Percentiles rank a stretch among this genome's conserved stretches.
phyloP scores from a whole-genome alignment of 805 yeast species.

The Wickerhamiella qilinensis region DNA sequence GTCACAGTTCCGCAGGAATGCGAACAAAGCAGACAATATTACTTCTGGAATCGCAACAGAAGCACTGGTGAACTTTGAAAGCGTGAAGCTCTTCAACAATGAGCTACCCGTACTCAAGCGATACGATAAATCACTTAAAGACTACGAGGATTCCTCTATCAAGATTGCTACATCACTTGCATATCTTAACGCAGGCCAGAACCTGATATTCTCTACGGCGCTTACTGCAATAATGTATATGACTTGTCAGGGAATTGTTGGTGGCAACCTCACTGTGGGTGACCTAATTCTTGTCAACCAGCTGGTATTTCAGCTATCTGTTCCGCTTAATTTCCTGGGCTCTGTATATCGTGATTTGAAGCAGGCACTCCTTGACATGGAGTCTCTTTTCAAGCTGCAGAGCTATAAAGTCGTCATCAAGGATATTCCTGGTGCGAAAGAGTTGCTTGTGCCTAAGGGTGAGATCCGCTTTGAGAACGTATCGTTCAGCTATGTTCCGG shows the following conservation, averaged over 20 bases:
- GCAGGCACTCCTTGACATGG: slow-evolving; percentile 91
- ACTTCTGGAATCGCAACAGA: slow-evolving; percentile 94
- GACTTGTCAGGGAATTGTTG: slow-evolving; percentile 88
- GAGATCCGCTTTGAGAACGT: slow-evolving; percentile 83
- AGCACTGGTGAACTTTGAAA: slow-evolving; percentile 83
- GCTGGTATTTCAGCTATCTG: slow-evolving; percentile 86
- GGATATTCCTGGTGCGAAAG: slow-evolving; percentile 47
- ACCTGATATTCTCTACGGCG: slow-evolving; percentile 67
- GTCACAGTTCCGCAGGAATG: slow-evolving; percentile 76
- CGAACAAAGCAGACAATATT: slow-evolving; percentile 82
- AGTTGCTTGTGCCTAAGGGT: slow-evolving; percentile 46
- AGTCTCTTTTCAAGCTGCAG: slow-evolving; percentile 74
- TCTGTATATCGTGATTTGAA: slow-evolving; percentile 90
- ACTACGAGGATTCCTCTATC: slow-evolving; percentile 54
- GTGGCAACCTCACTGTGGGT: slow-evolving; percentile 75
- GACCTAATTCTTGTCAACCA: slow-evolving; percentile 91
- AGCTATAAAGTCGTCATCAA: slow-evolving; percentile 51
- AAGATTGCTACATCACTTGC: slow-evolving; percentile 68
- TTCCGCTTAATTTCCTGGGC: slow-evolving; percentile 87
- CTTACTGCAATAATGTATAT: slow-evolving; percentile 94
- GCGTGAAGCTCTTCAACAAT: slow-evolving; percentile 81
- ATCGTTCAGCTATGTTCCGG: slow-evolving; percentile 80
- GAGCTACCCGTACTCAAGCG: slow-evolving; percentile 65
- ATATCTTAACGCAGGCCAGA: slow-evolving; percentile 62
- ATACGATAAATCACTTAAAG: slow-evolving; percentile 57